Evolutionary conservation across 257 asterid genomes (phyloP), one percentile per base, ranked within the genome.

Genomic region (Euphrasia confusa): DNA sequence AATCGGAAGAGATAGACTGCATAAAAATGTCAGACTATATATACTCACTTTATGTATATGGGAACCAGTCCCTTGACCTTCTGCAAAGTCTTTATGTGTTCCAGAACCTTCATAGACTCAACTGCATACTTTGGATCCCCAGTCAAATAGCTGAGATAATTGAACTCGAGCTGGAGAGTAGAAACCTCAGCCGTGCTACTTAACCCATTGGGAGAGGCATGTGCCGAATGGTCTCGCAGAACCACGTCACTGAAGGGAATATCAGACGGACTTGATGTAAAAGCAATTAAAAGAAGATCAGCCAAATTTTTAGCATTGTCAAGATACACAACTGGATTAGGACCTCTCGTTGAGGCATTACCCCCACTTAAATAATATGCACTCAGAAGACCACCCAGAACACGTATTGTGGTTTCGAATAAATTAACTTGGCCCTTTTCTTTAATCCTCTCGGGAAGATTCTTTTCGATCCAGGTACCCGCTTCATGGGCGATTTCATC

Each of bases 111-210:
- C 97, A 93, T 93, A 70, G 97, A 75, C 83, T 93, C 95, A 65
- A 62, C 15, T 50, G 82, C 66, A 53, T 89, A 93, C 77, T 89
- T 89, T 28, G 94, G 84, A 66, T 93, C 88, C 47, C 96, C 95
- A 71, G 81, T 83, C 73, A 93, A 76, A 72, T 45, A 66, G 78
- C 99, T 89, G 69, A 93, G 90, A 74, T 87, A 87, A 79, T 87
- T 89, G 77, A 93, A 93, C 79, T 93, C 99, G 59, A 93, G 89
- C 83, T 93, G 99, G 74, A 93, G 64, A 54, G 87, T 81, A 40
- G 97, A 83, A 75, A 70, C 97, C 79, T 93, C 97, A 0, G 99
- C 87, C 12, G 99, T 93, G 82, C 97, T 89, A 81, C 99, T 93
- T 64, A 83, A 68, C 64, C 99, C 97, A 79, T 85, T 95, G 15